Evolutionary conservation across 129 eudicot species (phyloP), one percentile per base, ranked within the genome.

Genomic region (Saposhnikovia divaricata): DNA sequence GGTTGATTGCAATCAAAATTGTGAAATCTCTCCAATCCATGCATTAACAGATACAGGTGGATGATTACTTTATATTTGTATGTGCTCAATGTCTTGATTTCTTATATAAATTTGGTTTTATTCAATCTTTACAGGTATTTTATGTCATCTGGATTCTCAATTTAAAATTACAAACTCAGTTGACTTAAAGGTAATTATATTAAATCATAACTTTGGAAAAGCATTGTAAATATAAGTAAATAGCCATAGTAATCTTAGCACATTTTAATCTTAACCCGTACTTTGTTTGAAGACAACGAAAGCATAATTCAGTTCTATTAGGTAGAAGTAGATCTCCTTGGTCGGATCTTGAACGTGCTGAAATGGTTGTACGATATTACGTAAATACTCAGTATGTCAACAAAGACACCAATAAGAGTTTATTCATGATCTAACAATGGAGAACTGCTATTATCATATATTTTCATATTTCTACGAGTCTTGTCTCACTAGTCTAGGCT

Each of bases 41-140:
- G 93, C 89, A 42, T 81, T 91, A 76, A 89, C 96, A 76, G 78
- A 79, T 73, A 80, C 88, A 87, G 96, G 96, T 87, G 42, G 43
- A 43, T 69, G 38, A 76, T 72, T 40, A 40, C 73, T 43, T 65
- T 74, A 53, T 63, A 69, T 82, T 73, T 68, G 75, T 19, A 34
- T 34, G 43, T 31, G 46, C 71, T 55, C 47, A 78, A 48, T 43
- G 74, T 23, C 47, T 25, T 46, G 8, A 61, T 74, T 72, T 65
- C 48, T 53, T 76, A 65, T 80, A 45, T 72, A 15, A 74, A 40
- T 55, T 80, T 43, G 48, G 70, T 28, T 50, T 72, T 51, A 46
- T 21, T 78, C 50, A 75, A 55, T 86, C 77, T 69, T 77, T 68
- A 48, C 82, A 89, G 96, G 96, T 77, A 57, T 86, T 78, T 82